Evolutionary conservation across 106 monocot genomes (phyloP).

Genomic region (Alisma plantagoaquatica): DNA sequence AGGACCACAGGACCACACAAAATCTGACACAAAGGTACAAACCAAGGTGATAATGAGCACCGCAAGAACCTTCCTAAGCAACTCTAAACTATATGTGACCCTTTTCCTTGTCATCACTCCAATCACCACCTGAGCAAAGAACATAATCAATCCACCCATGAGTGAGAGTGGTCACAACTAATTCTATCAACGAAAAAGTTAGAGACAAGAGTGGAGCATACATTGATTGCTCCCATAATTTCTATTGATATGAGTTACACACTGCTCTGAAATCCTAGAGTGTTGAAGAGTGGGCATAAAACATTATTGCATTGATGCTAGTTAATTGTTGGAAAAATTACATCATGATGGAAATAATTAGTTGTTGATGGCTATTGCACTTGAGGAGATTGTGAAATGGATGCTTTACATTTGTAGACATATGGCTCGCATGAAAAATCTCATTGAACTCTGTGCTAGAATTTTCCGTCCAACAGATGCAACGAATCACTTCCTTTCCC

Average conservation of each 20-base stretch:
- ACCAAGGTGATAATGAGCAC: constrained; percentile 35
- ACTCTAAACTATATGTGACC: neutral
- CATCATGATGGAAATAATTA: constrained; percentile 14
- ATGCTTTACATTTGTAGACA: constrained; percentile 4
- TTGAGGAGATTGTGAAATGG: constrained; percentile 15
- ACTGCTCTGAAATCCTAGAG: constrained; percentile 6
- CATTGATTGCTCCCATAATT: constrained; percentile 9
- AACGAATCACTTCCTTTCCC: neutral
- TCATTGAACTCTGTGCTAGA: constrained; percentile 13
- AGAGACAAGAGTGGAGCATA: constrained; percentile 6
- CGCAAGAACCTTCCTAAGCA: neutral
- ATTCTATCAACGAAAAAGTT: constrained; percentile 7
- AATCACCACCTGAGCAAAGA: constrained; percentile 9
- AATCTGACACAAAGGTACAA: constrained; percentile 37
- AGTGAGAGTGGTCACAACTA: constrained; percentile 14
- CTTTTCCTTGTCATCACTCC: neutral
- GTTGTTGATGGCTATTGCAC: constrained; percentile 12
- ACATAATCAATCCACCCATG: constrained; percentile 16
- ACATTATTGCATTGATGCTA: constrained; percentile 17
- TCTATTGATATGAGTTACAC: constrained; percentile 4
- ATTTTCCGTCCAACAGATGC: constrained; percentile 4
- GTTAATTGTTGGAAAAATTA: constrained; percentile 17
- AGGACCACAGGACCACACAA: constrained; percentile 68
- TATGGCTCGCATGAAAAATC: constrained; percentile 8
- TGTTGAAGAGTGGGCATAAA: constrained; percentile 17